Evolutionary conservation across 768 basidiomycete genomes (phyloP).

Genomic region (Steccherinum ochraceum): DNA sequence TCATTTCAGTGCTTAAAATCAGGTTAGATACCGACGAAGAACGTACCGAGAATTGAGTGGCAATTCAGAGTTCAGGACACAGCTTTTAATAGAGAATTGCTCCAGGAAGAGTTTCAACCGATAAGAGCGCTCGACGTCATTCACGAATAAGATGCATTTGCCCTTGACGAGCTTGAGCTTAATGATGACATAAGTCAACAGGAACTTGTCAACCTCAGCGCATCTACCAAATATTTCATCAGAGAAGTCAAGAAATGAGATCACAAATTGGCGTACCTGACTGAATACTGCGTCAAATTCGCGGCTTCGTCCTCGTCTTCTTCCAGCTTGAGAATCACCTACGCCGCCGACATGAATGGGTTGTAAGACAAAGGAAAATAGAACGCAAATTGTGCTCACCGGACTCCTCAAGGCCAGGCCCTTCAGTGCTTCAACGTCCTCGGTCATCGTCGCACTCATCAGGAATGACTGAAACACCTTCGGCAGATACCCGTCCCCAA

Average conservation of each 20-base stretch:
- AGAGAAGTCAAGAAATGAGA: background rate
- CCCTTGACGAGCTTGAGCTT: slow-evolving; percentile 95
- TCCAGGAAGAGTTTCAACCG: slow-evolving; percentile 97
- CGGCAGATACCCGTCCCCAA: slow-evolving; percentile 64
- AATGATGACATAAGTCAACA: slow-evolving; percentile 91
- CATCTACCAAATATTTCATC: slow-evolving; percentile 47
- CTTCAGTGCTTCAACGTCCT: slow-evolving; percentile 89
- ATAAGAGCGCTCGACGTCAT: slow-evolving; percentile 91
- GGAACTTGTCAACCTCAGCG: slow-evolving; percentile 95
- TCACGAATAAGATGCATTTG: slow-evolving; percentile 95
- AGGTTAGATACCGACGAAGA: background rate
- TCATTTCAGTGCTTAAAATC: too few relatives aligned
- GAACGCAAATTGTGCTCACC: slow-evolving; percentile 57
- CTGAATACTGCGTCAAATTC: slow-evolving; percentile 79
- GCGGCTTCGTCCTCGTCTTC: slow-evolving; percentile 81
- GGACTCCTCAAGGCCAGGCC: slow-evolving; percentile 84
- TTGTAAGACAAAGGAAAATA: too few relatives aligned
- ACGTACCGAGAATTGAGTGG: slow-evolving; percentile 84
- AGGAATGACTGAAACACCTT: slow-evolving; percentile 87
- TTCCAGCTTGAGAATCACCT: slow-evolving; percentile 85
- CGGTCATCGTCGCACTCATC: slow-evolving; percentile 97
- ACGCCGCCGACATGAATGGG: background rate
- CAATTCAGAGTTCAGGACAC: slow-evolving; percentile 93
- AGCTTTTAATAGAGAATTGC: slow-evolving; percentile 94
- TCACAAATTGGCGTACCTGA: slow-evolving; percentile 38